A percentile compares a stretch with the other conserved stretches of the same genome.
Evolutionary conservation across 106 monocot genomes (phyloP).

Genomic region (Alisma plantagoaquatica): DNA sequence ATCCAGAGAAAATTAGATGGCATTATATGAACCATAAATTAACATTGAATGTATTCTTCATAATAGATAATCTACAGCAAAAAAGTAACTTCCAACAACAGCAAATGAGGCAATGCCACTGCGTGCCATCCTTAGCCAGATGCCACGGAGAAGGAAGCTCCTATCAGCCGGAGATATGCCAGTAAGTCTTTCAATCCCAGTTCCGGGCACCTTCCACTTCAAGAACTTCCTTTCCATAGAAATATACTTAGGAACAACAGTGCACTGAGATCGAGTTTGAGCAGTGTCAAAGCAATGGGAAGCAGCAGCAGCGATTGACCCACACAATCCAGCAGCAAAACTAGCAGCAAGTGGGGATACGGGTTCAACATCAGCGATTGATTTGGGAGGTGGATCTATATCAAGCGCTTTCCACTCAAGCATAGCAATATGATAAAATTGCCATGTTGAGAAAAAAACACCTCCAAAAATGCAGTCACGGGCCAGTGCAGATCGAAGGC

Average conservation of each 20-base stretch:
- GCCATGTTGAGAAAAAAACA: constrained; percentile 90
- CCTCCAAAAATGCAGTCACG: constrained; percentile 85
- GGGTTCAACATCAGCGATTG: constrained; percentile 64
- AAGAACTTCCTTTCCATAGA: constrained; percentile 74
- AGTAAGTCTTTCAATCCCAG: constrained; percentile 75
- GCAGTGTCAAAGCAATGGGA: constrained; percentile 96
- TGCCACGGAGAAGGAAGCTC: constrained; percentile 58
- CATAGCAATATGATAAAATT: constrained; percentile 77
- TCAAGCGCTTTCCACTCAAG: constrained; percentile 78
- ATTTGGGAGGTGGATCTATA: constrained; percentile 69
- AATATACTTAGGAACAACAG: constrained; percentile 82
- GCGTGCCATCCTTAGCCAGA: constrained; percentile 61
- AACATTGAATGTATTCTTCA: constrained; percentile 15
- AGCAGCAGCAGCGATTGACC: constrained; percentile 69
- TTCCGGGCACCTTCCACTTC: constrained; percentile 70
- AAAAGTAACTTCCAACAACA: constrained; percentile 65
- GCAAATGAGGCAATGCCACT: constrained; percentile 76
- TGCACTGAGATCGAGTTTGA: constrained; percentile 67
- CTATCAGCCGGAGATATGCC: constrained; percentile 80
- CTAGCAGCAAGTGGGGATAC: constrained; percentile 64
- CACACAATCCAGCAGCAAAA: constrained; percentile 87
- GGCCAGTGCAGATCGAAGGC: constrained; percentile 65
- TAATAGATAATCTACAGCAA: constrained; percentile 45
- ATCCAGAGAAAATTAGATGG: no score
- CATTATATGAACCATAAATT: no score